phyloP scores from a whole-genome alignment of 305 asterid genomes.

The Rubia tinctorum region DNA sequence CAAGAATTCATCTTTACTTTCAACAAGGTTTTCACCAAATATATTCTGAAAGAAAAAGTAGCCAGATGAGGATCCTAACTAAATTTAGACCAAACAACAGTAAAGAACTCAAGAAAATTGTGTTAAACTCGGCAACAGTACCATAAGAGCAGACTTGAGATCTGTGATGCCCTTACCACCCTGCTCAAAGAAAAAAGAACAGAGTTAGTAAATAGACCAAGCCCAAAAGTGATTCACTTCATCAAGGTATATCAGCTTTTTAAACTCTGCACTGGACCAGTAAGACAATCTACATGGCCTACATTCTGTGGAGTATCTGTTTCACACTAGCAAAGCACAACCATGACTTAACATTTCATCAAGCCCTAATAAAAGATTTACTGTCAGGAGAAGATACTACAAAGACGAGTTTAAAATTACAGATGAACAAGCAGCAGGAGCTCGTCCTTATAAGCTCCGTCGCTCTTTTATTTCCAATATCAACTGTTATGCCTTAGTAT shows the following conservation, averaged over 20 bases:
- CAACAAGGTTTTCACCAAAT: slow-evolving; percentile 83
- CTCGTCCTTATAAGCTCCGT: neutral
- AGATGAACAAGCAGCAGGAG: neutral
- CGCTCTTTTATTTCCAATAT: neutral
- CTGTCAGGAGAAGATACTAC: neutral
- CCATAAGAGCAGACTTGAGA: slow-evolving; percentile 79
- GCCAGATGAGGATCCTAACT: neutral
- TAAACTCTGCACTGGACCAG: neutral
- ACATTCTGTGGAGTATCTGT: neutral
- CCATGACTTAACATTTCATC: neutral
- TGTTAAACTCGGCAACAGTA: slow-evolving; percentile 20
- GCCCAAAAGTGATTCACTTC: neutral
- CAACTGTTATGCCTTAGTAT: neutral
- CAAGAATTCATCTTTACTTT: slow-evolving; percentile 76
- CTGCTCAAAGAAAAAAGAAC: slow-evolving; percentile 31
- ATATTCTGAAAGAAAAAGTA: slow-evolving; percentile 50
- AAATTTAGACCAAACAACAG: neutral
- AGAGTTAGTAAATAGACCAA: slow-evolving; percentile 17
- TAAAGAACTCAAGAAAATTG: slow-evolving; percentile 11
- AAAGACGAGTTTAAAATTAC: neutral
- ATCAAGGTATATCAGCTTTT: neutral
- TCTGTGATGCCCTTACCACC: slow-evolving; percentile 96
- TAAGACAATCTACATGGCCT: neutral
- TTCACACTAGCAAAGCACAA: neutral
- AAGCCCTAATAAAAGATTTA: neutral